These are phyloP conservation scores for Abrus precatorius DNA, from an alignment of 306 rosid species.

Conservation along the genomic window DNA sequence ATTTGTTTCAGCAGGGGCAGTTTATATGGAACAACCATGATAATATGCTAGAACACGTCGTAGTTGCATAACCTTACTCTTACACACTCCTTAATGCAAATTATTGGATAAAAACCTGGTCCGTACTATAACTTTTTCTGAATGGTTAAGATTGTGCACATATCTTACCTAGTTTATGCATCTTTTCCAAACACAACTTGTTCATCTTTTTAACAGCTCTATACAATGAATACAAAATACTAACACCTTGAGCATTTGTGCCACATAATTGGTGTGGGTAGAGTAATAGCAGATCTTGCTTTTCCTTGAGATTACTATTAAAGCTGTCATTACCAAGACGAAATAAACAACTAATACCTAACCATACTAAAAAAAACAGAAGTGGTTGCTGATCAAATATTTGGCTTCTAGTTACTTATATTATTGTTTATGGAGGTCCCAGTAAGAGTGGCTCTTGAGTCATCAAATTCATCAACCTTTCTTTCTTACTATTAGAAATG, in stretches of 20 bases:
- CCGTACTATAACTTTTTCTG: slow-evolving; percentile 13
- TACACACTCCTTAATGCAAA: slow-evolving; percentile 14
- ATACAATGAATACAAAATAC: slow-evolving; percentile 18
- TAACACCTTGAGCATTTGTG: slow-evolving; percentile 16
- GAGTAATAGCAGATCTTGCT: slow-evolving; percentile 24
- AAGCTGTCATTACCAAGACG: slow-evolving; percentile 40
- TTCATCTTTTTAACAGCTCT: slow-evolving; percentile 30
- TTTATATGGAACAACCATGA: slow-evolving; percentile 11
- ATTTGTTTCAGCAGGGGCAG: not conserved
- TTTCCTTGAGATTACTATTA: slow-evolving; percentile 26
- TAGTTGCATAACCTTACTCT: not conserved
- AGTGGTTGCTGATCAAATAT: slow-evolving; percentile 56
- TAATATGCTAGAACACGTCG: slow-evolving; percentile 13
- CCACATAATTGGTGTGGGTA: slow-evolving; percentile 20
- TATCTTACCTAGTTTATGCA: slow-evolving; percentile 26
- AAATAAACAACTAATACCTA: slow-evolving; percentile 56
- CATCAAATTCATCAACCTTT: slow-evolving; percentile 57
- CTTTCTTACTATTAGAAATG: slow-evolving; percentile 28
- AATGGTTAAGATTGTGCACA: not conserved
- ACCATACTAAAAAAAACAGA: slow-evolving; percentile 49
- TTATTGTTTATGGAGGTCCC: slow-evolving; percentile 49
- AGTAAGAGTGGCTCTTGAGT: slow-evolving; percentile 73
- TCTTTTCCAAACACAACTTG: slow-evolving; percentile 4
- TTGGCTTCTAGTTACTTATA: slow-evolving; percentile 55
- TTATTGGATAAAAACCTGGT: slow-evolving; percentile 7